Percentiles rank a stretch among this genome's conserved stretches.
Conservation (phyloP, 2,329 filamentous ascomycete species). For the Fusarium sp. region DNA sequence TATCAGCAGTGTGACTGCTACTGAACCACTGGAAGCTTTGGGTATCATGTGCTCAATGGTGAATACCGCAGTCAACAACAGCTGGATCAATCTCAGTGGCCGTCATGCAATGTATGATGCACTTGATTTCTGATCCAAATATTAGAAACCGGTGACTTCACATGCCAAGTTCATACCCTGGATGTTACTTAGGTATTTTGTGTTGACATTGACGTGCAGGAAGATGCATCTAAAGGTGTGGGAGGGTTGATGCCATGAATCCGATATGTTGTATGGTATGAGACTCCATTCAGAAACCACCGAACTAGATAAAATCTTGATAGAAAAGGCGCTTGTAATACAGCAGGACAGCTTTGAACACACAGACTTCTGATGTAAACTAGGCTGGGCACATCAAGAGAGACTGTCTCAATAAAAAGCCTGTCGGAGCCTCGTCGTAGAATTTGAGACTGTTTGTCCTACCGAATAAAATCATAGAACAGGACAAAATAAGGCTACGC, state of each 20-base stretch:
- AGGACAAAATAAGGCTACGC: background rate
- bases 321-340: background rate
- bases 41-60: background rate
- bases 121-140: background rate
- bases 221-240: background rate
- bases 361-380: background rate
- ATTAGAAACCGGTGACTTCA: background rate
- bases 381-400: background rate
- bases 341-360: background rate
- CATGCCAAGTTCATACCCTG: background rate
- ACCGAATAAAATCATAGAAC: background rate
- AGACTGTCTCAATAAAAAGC: background rate
- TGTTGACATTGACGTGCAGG: background rate
- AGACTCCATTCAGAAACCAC: background rate
- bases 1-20: constrained; percentile 5
- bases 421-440: background rate
- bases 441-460: background rate
- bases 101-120: background rate
- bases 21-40: background rate
- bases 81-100: background rate
- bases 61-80: background rate
- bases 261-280: background rate
- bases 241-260: background rate
- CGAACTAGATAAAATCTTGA: background rate
- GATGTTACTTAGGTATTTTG: background rate